phyloP scores from a whole-genome alignment of 2,329 filamentous ascomycete genomes.

The Penicillium fuscoglaucum region DNA sequence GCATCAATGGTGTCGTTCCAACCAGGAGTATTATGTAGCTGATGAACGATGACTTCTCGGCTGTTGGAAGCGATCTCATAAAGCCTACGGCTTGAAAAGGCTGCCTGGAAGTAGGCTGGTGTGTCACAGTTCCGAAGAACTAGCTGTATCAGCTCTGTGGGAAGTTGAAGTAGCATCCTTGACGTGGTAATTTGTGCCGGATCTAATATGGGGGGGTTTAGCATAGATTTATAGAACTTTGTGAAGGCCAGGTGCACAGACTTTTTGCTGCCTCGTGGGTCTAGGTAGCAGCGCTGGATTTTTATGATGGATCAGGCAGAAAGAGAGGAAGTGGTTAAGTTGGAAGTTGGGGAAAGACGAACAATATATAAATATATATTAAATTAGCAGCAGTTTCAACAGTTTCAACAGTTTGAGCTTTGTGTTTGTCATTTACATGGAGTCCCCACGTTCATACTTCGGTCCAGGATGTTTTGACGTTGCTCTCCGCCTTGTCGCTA shows the following conservation, averaged over 20 bases:
- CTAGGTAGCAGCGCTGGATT: background rate
- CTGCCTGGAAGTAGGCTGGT: conserved; percentile 40
- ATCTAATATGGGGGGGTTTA: background rate
- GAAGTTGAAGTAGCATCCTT: conserved; percentile 26
- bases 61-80: conserved; percentile 37
- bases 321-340: background rate
- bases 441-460: background rate
- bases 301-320: background rate
- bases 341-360: background rate
- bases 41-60: conserved; percentile 39
- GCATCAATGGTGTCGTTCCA: conserved; percentile 20
- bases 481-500: background rate
- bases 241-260: conserved; percentile 1
- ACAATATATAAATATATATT: background rate
- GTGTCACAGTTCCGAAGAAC: conserved; percentile 38
- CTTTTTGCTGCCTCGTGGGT: conserved; percentile 3
- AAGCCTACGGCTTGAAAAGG: conserved; percentile 38
- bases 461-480: background rate
- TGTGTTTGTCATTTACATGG: background rate
- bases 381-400: background rate
- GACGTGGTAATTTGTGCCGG: background rate
- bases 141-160: conserved; percentile 42
- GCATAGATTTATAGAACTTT: background rate
- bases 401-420: background rate
- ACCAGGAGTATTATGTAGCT: conserved; percentile 40